Conservation (phyloP, 495 filamentous ascomycete species). For the Letharia lupina region DNA sequence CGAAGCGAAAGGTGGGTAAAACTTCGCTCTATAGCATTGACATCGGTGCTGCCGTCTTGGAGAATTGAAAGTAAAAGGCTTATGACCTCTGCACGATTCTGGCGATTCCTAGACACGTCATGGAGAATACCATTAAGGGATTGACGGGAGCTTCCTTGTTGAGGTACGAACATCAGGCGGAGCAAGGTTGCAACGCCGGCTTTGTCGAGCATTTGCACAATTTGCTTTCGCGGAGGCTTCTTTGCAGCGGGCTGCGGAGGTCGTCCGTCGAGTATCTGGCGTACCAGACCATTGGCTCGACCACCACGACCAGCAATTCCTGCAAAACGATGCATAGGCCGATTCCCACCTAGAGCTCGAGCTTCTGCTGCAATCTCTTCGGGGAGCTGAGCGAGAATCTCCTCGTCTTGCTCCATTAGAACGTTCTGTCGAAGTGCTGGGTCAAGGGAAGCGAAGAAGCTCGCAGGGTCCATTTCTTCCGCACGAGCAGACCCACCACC, state of each 20-base stretch:
- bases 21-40: slow-evolving; percentile 87
- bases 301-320: slow-evolving; percentile 40
- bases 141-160: slow-evolving; percentile 70
- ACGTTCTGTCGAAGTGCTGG: slow-evolving; percentile 77
- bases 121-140: slow-evolving; percentile 78
- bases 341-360: slow-evolving; percentile 56
- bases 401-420: slow-evolving; percentile 84
- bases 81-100: slow-evolving; percentile 91
- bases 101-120: slow-evolving; percentile 85
- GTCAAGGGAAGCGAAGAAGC: slow-evolving; percentile 84
- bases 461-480: slow-evolving; percentile 90
- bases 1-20: slow-evolving; percentile 87
- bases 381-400: slow-evolving; percentile 75
- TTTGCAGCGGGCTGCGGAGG: slow-evolving; percentile 31
- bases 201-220: slow-evolving; percentile 95
- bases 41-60: slow-evolving; percentile 91
- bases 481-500: slow-evolving; percentile 47
- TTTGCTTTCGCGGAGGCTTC: slow-evolving; percentile 68
- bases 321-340: slow-evolving; percentile 50
- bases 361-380: slow-evolving; percentile 80
- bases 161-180: slow-evolving; percentile 92
- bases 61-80: slow-evolving; percentile 85
- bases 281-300: slow-evolving; percentile 41
- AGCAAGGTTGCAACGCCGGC: slow-evolving; percentile 87
- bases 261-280: slow-evolving; percentile 21